These are phyloP conservation scores for Botryotinia calthae DNA, from an alignment of 2,329 filamentous ascomycete species.

Conservation along the genomic window DNA sequence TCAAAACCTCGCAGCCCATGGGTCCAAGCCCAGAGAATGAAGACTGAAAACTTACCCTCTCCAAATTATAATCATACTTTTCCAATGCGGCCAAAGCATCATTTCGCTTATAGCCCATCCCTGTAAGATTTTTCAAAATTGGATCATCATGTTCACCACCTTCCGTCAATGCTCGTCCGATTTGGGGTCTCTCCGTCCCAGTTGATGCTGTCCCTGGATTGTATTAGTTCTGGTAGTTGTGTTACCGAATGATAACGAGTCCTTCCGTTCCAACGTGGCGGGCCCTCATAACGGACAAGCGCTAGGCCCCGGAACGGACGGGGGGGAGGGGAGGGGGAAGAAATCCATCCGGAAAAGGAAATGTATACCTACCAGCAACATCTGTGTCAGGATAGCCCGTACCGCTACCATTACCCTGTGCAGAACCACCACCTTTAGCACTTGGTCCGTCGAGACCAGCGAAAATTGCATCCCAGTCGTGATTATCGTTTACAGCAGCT, in stretches of 20 bases:
- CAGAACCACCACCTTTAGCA: constrained; percentile 26
- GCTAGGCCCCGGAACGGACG: too few relatives aligned
- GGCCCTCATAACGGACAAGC: too few relatives aligned
- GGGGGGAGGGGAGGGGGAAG: not conserved
- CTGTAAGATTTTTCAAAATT: constrained; percentile 82
- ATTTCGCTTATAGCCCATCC: constrained; percentile 79
- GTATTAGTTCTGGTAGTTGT: not conserved
- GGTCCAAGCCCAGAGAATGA: not conserved
- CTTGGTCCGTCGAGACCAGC: constrained; percentile 65
- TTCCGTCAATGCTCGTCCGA: constrained; percentile 68
- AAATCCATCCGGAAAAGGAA: not conserved
- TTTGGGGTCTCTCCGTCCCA: constrained; percentile 40
- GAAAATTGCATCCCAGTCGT: constrained; percentile 97
- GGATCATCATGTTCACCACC: constrained; percentile 85
- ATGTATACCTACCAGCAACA: constrained; percentile 6
- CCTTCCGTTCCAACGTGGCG: not conserved
- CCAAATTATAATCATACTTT: constrained; percentile 93
- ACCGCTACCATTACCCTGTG: constrained; percentile 29
- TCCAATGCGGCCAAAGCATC: constrained; percentile 79
- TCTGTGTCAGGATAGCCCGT: constrained; percentile 25
- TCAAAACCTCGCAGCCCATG: fast-evolving
- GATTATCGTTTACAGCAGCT: constrained; percentile 49
- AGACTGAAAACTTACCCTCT: constrained; percentile 65
- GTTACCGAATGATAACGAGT: not conserved
- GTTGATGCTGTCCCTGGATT: not conserved